Evolutionary conservation across 495 filamentous ascomycete genomes (phyloP).

Genomic region (Hypoxylon lienhwacheense): DNA sequence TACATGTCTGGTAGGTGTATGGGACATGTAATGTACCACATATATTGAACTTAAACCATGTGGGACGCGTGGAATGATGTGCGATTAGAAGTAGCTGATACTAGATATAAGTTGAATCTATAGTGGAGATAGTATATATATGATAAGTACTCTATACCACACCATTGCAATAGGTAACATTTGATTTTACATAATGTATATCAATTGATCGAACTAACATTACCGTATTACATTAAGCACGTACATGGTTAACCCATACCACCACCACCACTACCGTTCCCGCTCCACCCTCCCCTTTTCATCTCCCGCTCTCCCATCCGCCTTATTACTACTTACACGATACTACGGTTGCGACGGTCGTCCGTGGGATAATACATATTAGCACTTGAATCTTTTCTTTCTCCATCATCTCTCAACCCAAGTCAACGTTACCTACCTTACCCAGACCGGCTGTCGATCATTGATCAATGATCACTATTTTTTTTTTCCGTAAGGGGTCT

Average conservation of each 20-base stretch:
- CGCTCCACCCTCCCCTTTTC: background rate
- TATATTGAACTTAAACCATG: background rate
- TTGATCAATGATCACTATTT: conserved; percentile 20
- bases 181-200: too few relatives aligned
- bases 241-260: background rate
- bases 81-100: too few relatives aligned
- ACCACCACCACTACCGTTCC: background rate
- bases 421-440: conserved; percentile 27
- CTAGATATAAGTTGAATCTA: too few relatives aligned
- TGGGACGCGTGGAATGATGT: conserved; percentile 7
- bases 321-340: too few relatives aligned
- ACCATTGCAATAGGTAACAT: too few relatives aligned
- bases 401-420: conserved; percentile 3
- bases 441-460: conserved; percentile 32
- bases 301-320: conserved; percentile 17
- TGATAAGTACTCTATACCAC: too few relatives aligned
- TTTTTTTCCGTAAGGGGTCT: too few relatives aligned
- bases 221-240: background rate
- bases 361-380: too few relatives aligned
- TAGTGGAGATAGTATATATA: too few relatives aligned
- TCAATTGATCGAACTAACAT: too few relatives aligned
- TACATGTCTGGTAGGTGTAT: too few relatives aligned
- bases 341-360: too few relatives aligned
- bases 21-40: background rate
- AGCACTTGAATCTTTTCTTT: background rate